Evolutionary conservation across 2,329 filamentous ascomycete species (phyloP), one percentile per base, ranked within the genome.

Genomic region (Canariomyces notabilis): DNA sequence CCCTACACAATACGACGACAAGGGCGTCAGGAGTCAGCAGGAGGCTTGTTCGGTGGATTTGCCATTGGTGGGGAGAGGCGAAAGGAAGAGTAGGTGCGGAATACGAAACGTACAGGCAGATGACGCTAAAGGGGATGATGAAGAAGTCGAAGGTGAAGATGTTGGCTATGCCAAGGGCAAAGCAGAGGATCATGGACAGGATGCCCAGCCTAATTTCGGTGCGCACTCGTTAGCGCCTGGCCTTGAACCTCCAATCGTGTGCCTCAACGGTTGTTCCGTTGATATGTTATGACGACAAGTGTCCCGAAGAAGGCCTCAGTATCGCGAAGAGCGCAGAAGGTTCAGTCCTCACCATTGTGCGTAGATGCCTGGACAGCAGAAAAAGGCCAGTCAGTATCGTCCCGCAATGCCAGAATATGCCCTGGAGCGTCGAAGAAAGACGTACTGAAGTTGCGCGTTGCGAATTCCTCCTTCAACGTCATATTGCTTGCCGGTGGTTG

Each of bases 381-480:
- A n/a, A n/a, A n/a, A n/a, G n/a, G n/a, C n/a, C n/a, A n/a, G n/a
- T n/a, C n/a, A n/a, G n/a, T n/a, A n/a, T n/a, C n/a, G n/a, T n/a
- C n/a, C n/a, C n/a, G n/a, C n/a, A n/a, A n/a, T n/a, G n/a, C n/a
- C n/a, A n/a, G n/a, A n/a, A n/a, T n/a, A n/a, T n/a, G n/a, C n/a
- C n/a, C n/a, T n/a, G n/a, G n/a, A n/a, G n/a, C n/a, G n/a, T n/a
- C n/a, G n/a, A n/a, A n/a, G n/a, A 29, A 21, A 18, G 18, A 71
- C 82, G 61, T 74, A 86, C 82, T 87, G 70, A 87, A 87, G 70
- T 87, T 87, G 61, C 83, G 75, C 51, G 82, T 83, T 64, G 76
- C 76, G 64, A 87, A 84, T 68, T 86, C 82, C 62, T 86, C 82
- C 67, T 78, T 78, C 70, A 86, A 74, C 65, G 80, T 77, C 82